Percentiles rank a stretch among this genome's conserved stretches.
phyloP scores from a whole-genome alignment of 2,329 filamentous ascomycete species.

The Catunica adiposa region DNA sequence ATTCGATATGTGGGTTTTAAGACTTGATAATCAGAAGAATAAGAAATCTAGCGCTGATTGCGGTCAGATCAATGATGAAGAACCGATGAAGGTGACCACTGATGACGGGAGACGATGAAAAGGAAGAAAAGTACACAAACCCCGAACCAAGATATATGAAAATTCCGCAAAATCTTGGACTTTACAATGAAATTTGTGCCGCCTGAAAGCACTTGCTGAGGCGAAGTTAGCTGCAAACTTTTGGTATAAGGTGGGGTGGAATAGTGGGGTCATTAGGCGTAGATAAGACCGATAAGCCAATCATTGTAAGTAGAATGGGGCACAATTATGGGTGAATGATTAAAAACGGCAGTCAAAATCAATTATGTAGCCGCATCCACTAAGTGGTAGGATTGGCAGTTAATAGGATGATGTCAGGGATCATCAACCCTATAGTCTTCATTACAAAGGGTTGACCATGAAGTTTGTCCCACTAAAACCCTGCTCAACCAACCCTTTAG shows the following conservation, averaged over 20 bases:
- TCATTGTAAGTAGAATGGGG: conserved; percentile 9
- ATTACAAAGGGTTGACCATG: too few species aligned
- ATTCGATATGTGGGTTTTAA: neutral
- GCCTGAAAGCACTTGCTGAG: neutral
- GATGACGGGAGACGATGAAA: too few species aligned
- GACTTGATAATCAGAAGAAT: too few species aligned
- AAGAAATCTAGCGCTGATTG: too few species aligned
- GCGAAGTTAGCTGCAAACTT: conserved; percentile 9
- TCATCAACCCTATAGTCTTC: neutral
- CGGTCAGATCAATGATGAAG: too few species aligned
- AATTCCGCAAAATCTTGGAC: too few species aligned
- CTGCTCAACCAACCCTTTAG: neutral
- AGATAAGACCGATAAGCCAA: conserved; percentile 13
- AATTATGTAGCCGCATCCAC: neutral
- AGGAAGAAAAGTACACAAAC: too few species aligned
- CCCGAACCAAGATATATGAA: too few species aligned
- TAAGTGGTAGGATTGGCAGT: neutral
- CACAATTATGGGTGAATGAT: neutral
- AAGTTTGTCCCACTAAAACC: neutral
- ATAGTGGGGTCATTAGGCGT: conserved; percentile 6
- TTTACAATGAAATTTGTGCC: neutral
- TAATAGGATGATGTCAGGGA: conserved; percentile 1
- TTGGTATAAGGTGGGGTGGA: conserved; percentile 13
- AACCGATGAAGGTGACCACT: too few species aligned
- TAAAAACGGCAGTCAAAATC: neutral